Base-by-base conservation (phyloP, 2,329 filamentous ascomycete genomes). In the Colletotrichum navitas region DNA sequence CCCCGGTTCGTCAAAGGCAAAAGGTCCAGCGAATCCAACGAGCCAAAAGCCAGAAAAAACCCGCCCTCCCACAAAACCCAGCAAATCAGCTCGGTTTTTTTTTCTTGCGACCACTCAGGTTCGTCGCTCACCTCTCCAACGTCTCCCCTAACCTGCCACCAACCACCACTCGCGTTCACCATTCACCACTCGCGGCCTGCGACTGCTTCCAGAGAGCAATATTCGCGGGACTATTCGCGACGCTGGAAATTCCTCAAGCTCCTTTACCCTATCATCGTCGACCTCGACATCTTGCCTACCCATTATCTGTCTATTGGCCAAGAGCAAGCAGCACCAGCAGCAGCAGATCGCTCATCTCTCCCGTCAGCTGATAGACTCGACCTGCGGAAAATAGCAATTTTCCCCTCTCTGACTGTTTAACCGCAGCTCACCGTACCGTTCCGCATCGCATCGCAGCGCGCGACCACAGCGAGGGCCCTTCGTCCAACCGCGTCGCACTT, bases 341-440 rank as follows among this genome's bases (percentile, higher is more conserved):
- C 49, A 29, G 29, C 29, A 29, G 29, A 52, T 70, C 72, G 68
- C 76, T n/a, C 76, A 21, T 7, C 36, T 45, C 34, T 18, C 26
- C 75, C 73, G 82, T 88, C 87, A 88, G 86, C 85, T 89, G 87
- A 89, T 87, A 80, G 73, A 76, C 72, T 69, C 76, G 74, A 71
- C 75, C 84, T 85, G 84, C 84, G 83, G 83, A 84, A 76, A 74
- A 76, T 77, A 78, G 80, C 68, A 60, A 49, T 8, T 52, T 55
- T 51, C 55, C 34, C 41, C n/a, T 62, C 41, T 47, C 26, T 63
- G 51, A 47, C 58, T 67, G 55, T 58, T 62, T n/a, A 62, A 63
- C 59, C 54, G 69, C 52, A 34, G 43, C 54, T 47, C 55, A 61
- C 16, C 47, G 58, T 24, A 51, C 55, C 52, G 55, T 47, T 52